phyloP scores from a whole-genome alignment of 2,329 filamentous ascomycete species.

The Aspergillus latus region DNA sequence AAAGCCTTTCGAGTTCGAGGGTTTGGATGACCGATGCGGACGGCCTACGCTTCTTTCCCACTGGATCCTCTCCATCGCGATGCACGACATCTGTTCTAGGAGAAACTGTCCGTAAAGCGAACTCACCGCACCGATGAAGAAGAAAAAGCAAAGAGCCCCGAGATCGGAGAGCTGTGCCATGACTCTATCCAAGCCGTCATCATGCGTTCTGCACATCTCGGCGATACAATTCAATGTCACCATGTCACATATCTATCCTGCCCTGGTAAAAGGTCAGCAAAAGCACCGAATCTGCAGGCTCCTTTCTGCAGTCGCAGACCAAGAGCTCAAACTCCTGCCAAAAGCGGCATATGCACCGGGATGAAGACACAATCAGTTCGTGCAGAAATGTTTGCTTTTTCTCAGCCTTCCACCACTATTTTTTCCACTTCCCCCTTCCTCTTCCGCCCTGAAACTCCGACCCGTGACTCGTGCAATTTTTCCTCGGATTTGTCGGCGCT shows the following conservation, averaged over 20 bases:
- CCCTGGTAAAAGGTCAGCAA: neutral
- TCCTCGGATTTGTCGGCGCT: neutral
- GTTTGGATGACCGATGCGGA: neutral
- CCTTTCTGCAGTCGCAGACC: neutral
- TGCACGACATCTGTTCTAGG: neutral
- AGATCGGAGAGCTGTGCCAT: neutral
- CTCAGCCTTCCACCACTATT: neutral
- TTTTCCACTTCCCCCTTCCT: neutral
- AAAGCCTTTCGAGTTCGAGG: neutral
- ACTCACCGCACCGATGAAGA: too few relatives aligned
- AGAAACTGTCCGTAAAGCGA: neutral
- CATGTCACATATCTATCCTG: too few relatives aligned
- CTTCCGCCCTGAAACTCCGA: neutral
- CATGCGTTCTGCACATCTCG: neutral
- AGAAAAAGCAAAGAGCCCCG: neutral
- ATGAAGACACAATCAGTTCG: neutral
- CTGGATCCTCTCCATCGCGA: neutral
- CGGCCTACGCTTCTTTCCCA: neutral
- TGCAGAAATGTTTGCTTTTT: constrained; percentile 12
- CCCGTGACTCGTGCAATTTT: neutral
- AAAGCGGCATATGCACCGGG: neutral
- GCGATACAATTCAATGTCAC: too few relatives aligned
- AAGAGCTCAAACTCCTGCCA: neutral
- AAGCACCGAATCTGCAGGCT: constrained; percentile 4
- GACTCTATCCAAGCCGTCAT: neutral